phyloP scores from a whole-genome alignment of 2,329 filamentous ascomycete genomes.

The Arthrobotrys conoides region DNA sequence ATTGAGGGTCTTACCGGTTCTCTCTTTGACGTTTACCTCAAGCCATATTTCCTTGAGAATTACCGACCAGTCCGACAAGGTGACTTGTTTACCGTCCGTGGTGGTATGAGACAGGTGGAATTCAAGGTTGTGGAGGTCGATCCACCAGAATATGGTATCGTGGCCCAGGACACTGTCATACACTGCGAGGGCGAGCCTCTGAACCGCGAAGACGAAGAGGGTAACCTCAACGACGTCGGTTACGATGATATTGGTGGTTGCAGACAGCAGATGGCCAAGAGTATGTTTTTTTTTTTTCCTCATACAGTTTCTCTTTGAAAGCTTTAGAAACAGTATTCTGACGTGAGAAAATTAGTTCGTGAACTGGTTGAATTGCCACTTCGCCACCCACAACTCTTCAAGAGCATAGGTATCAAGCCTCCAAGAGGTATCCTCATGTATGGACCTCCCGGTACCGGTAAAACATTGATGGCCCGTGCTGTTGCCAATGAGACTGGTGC shows the following conservation, averaged over 20 bases:
- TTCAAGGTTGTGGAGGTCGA: constrained; percentile 99
- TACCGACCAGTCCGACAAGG: constrained; percentile 98
- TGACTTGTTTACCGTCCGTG: constrained; percentile 95
- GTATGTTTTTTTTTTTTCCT: constrained; percentile 35
- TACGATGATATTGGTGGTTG: constrained; percentile 99
- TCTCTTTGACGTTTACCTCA: constrained; percentile 98
- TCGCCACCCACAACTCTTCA: constrained; percentile 98
- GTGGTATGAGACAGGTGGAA: constrained; percentile 98
- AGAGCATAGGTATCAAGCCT: constrained; percentile 99
- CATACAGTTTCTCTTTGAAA: not conserved
- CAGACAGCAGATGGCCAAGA: constrained; percentile 99
- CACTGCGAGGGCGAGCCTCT: constrained; percentile 98
- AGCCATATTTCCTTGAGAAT: constrained; percentile 98
- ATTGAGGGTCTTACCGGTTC: constrained; percentile 98
- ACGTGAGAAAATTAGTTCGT: constrained; percentile 71
- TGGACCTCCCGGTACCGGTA: constrained; percentile 98
- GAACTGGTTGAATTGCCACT: constrained; percentile 98
- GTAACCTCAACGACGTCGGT: constrained; percentile 98
- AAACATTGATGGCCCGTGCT: constrained; percentile 98
- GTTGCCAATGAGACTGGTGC: constrained; percentile 99
- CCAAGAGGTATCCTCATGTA: constrained; percentile 97
- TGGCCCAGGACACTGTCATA: constrained; percentile 98
- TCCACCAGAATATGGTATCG: constrained; percentile 97
- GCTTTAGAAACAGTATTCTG: not conserved
- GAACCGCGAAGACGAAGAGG: constrained; percentile 98